Evolutionary conservation across 768 basidiomycete genomes (phyloP), one percentile per base, ranked within the genome.

Genomic region (Leccinum pellstonianum): DNA sequence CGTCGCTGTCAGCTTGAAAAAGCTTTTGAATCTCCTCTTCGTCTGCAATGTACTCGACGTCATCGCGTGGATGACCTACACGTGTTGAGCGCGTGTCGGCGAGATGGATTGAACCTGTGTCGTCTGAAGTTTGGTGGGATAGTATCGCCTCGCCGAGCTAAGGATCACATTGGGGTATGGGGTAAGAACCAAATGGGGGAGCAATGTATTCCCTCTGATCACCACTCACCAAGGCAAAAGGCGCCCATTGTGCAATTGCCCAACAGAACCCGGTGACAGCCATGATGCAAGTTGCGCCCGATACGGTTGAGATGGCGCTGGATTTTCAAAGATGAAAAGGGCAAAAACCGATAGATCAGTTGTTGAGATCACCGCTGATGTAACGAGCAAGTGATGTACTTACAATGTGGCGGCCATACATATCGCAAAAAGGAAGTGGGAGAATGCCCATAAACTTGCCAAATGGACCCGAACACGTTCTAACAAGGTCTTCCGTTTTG

Each of bases 181-280:
- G 62, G 66, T 68, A 64, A 63, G 60, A 53, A 43, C 46, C 12
- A 21, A 29, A 52, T 31, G 31, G n/a, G 14, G 23, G 10, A 33
- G 15, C 43, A 41, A 35, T 37, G 6, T 23, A 25, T 48, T 49
- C n/a, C 51, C 35, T 46, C 31, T 12, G 50, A 55, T 57, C 21
- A 29, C 29, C 17, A 76, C 85, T 51, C 63, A 95, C 93, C 68
- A 98, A 73, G 0, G 93, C 86, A 74, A 93, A 96, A 3, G 95
- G 95, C 3, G 87, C 93, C 96, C 95, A 98, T 73, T 90, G 88
- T 1, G 88, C 84, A 54, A 98, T 81, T 5, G 94, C 93, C 92
- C 91, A 97, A n/a, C 91, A 88, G 66, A 97, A 88, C 0, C 96
- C 96, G 7, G 88, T 87, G 12, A 90, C 64, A 8, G 87, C 83